Percentiles rank a stretch among this genome's conserved stretches.
Conservation (phyloP, 345 rosid genomes). For the Heritiera littoralis region DNA sequence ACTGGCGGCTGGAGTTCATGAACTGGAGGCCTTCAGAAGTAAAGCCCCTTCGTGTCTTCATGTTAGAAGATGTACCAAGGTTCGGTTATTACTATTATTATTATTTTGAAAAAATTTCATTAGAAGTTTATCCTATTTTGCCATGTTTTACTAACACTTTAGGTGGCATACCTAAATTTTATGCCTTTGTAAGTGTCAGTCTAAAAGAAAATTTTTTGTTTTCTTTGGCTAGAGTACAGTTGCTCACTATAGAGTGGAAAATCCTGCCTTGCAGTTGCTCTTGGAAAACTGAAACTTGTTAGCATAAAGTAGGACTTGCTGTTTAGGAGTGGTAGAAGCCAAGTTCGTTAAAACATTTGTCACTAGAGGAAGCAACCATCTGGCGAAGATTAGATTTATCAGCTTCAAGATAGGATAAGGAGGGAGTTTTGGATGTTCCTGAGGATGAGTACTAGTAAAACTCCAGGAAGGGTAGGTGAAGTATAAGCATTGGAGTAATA, state of each 20-base stretch:
- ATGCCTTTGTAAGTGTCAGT: not conserved
- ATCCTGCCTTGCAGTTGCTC: not conserved
- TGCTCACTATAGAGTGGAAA: not conserved
- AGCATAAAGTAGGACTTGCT: conserved; percentile 8
- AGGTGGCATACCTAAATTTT: not conserved
- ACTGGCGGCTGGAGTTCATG: conserved; percentile 90
- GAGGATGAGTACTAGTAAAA: not conserved
- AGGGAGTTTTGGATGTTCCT: conserved; percentile 2
- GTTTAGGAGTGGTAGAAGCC: not conserved
- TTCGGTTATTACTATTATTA: conserved; percentile 23
- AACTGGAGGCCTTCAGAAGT: conserved; percentile 96
- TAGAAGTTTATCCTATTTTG: not conserved
- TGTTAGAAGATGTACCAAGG: conserved; percentile 98
- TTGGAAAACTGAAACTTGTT: conserved; percentile 12
- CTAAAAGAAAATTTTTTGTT: not conserved
- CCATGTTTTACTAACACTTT: not conserved
- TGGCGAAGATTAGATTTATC: not conserved
- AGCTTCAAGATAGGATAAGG: not conserved
- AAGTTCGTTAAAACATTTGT: not conserved
- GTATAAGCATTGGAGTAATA: not conserved
- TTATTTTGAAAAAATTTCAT: not conserved
- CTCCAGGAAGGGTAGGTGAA: not conserved
- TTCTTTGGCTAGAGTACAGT: not conserved
- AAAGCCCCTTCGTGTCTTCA: conserved; percentile 82
- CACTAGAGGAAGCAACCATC: not conserved